Evolutionary conservation across 805 yeast genomes (phyloP).

Genomic region (Cyberlindnera sargentensis): DNA sequence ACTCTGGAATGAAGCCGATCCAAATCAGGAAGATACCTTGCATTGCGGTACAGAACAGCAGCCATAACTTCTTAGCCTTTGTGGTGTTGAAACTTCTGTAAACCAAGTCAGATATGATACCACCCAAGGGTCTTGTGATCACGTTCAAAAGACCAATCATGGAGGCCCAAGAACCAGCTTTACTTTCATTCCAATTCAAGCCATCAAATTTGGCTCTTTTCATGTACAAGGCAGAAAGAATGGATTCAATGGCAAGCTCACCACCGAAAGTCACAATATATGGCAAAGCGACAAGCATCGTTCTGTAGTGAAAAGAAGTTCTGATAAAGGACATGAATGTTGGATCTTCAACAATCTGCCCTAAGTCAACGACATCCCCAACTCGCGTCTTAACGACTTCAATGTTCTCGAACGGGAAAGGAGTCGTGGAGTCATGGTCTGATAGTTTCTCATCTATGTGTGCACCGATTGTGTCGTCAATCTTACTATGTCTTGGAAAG

Average conservation of each 20-base stretch:
- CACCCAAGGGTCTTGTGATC: conserved; percentile 26
- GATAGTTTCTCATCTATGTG: conserved; percentile 5
- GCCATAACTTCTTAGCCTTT: conserved; percentile 28
- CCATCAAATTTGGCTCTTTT: conserved; percentile 10
- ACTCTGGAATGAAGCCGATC: conserved; percentile 27
- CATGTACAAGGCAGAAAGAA: conserved; percentile 20
- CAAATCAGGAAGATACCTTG: conserved; percentile 29
- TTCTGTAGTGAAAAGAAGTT: conserved; percentile 21
- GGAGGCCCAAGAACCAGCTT: conserved; percentile 27
- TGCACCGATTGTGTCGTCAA: conserved; percentile 3
- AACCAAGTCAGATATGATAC: conserved; percentile 24
- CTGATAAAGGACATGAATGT: conserved; percentile 11
- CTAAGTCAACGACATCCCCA: conserved; percentile 15
- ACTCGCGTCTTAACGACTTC: conserved; percentile 14
- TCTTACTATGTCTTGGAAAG: neutral
- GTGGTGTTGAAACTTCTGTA: conserved; percentile 24
- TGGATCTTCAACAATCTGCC: conserved; percentile 24
- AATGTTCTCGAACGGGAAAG: neutral
- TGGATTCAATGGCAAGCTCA: conserved; percentile 25
- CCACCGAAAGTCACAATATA: conserved; percentile 26
- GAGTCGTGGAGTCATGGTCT: conserved; percentile 1
- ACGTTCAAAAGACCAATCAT: conserved; percentile 28
- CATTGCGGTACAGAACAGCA: conserved; percentile 23
- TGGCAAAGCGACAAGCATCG: conserved; percentile 24
- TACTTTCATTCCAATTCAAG: conserved; percentile 15